phyloP scores from a whole-genome alignment of 164 flowering plant species.

The Brasenia schreberi region DNA sequence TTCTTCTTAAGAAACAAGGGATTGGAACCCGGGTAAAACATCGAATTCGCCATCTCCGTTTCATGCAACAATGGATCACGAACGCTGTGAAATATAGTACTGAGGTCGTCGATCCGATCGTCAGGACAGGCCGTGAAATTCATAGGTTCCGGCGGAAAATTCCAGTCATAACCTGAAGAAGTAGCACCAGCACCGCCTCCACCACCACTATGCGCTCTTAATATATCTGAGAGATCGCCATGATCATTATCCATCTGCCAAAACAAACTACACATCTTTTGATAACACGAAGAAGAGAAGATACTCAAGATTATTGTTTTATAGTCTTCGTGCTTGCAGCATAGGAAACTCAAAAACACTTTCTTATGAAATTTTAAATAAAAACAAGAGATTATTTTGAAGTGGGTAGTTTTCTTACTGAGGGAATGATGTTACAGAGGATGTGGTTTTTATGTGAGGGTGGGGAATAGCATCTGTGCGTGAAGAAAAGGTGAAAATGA shows the following conservation, averaged over 20 bases:
- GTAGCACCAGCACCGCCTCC: conserved; percentile 1
- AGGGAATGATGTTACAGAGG: not conserved
- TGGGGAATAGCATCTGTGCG: not conserved
- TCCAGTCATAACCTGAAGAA: conserved; percentile 11
- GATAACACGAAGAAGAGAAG: not conserved
- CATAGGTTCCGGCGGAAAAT: conserved; percentile 16
- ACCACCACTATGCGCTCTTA: conserved; percentile 36
- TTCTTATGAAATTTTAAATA: not conserved
- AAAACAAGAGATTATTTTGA: too few relatives aligned
- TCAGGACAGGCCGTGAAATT: conserved; percentile 4
- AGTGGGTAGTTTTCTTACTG: conserved; percentile 4
- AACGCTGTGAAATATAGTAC: conserved; percentile 1
- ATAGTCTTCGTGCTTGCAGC: not conserved
- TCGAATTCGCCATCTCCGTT: conserved; percentile 13
- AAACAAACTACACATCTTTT: conserved; percentile 25
- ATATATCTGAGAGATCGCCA: conserved; percentile 72
- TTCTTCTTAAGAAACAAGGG: conserved; percentile 12
- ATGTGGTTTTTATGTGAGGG: conserved; percentile 4
- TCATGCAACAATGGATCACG: conserved; percentile 49
- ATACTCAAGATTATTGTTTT: not conserved
- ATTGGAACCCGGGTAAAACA: conserved; percentile 15
- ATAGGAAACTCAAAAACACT: not conserved
- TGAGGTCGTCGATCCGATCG: conserved; percentile 24
- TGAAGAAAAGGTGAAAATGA: not conserved
- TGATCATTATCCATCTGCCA: conserved; percentile 47